Conservation (phyloP, 2,329 filamentous ascomycete species). For the Claviceps sp. region DNA sequence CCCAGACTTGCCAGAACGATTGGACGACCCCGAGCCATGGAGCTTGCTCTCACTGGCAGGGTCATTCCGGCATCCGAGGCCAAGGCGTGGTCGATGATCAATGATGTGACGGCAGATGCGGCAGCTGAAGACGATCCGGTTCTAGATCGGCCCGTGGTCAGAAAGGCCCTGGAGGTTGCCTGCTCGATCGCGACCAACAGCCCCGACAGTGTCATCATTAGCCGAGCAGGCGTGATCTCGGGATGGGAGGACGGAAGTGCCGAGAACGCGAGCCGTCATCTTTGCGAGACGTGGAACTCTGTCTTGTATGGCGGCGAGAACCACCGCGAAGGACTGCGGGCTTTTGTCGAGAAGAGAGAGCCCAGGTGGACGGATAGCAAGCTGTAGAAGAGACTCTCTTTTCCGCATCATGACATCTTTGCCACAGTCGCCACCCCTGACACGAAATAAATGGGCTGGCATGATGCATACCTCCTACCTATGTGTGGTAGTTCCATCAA, state of each 20-base stretch:
- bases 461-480: too few species aligned
- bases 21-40: constrained; percentile 55
- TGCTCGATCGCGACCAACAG: constrained; percentile 49
- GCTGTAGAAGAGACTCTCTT: constrained; percentile 24
- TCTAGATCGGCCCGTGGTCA: constrained; percentile 27
- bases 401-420: too few species aligned
- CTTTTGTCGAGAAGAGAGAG: constrained; percentile 65
- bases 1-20: constrained; percentile 52
- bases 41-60: constrained; percentile 55
- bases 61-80: constrained; percentile 47
- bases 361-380: constrained; percentile 55
- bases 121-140: constrained; percentile 9
- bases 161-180: constrained; percentile 49
- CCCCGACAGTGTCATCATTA: constrained; percentile 66
- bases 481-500: too few species aligned
- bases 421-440: too few species aligned
- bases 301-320: constrained; percentile 55
- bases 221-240: constrained; percentile 53
- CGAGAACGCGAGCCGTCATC: constrained; percentile 46
- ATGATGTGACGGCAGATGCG: constrained; percentile 38
- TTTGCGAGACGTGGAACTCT: constrained; percentile 43
- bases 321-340: constrained; percentile 58
- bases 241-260: constrained; percentile 58
- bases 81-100: constrained; percentile 55
- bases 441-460: too few species aligned